phyloP scores from a whole-genome alignment of 345 rosid genomes.

The Bruguiera sexangula region DNA sequence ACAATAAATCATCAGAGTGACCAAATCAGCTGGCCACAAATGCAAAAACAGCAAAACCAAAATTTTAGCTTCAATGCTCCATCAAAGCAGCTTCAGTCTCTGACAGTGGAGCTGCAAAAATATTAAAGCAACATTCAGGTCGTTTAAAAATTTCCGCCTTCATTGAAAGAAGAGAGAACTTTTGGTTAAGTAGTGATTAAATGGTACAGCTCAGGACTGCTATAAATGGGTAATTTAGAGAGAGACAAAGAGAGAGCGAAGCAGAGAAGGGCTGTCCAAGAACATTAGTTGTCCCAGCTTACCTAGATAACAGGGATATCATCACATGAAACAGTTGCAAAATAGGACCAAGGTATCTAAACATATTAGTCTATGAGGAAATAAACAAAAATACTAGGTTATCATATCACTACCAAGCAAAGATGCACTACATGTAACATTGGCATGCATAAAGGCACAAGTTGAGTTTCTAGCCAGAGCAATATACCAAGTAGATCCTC shows the following conservation, averaged over 20 bases:
- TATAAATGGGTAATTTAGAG: too few relatives aligned
- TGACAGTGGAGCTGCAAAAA: slow-evolving; percentile 71
- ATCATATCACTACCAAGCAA: neutral
- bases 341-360: neutral
- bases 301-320: too few relatives aligned
- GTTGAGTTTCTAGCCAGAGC: slow-evolving; percentile 11
- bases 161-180: too few relatives aligned
- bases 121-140: slow-evolving; percentile 12
- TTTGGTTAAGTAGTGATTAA: too few relatives aligned
- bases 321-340: neutral
- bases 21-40: slow-evolving; percentile 15
- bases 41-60: slow-evolving; percentile 1
- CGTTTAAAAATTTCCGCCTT: too few relatives aligned
- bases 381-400: neutral
- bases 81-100: slow-evolving; percentile 79
- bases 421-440: neutral
- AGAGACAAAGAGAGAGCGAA: too few relatives aligned
- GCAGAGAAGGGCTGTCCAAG: too few relatives aligned
- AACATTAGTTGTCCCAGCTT: too few relatives aligned
- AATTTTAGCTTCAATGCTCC: slow-evolving; percentile 50
- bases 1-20: slow-evolving; percentile 20
- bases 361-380: neutral
- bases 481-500: slow-evolving; percentile 91
- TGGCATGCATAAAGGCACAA: neutral
- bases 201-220: too few relatives aligned